These are phyloP conservation scores for Trichosporon sp. DNA, from an alignment of 1,284 basidiomycete species.

Conservation along the genomic window DNA sequence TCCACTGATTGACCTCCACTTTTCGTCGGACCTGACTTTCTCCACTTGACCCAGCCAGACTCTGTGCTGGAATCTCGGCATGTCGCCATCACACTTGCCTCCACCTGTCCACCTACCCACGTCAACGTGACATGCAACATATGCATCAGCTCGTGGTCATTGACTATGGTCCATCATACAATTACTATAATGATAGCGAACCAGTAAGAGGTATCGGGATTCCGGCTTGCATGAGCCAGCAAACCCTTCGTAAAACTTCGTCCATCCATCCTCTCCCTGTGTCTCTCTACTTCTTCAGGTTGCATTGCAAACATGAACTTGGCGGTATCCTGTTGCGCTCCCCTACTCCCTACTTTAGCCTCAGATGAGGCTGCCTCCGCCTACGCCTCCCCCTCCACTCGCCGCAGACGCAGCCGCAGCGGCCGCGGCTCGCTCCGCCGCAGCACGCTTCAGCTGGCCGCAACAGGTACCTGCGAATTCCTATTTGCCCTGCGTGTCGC, in stretches of 20 bases:
- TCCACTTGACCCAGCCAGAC: too few relatives aligned
- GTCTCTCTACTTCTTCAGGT: not conserved
- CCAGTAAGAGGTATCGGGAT: not conserved
- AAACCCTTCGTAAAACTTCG: not conserved
- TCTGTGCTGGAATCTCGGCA: not conserved
- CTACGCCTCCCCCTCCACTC: not conserved
- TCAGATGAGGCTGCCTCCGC: not conserved
- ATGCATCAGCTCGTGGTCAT: not conserved
- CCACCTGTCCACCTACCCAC: not conserved
- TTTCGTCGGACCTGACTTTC: not conserved
- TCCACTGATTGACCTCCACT: not conserved
- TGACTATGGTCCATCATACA: slow-evolving; percentile 3
- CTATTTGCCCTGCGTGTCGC: not conserved
- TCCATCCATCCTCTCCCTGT: too few relatives aligned
- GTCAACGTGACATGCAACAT: not conserved
- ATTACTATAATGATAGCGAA: not conserved
- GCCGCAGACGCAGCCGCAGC: not conserved
- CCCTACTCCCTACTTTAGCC: not conserved
- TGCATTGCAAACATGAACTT: too few relatives aligned
- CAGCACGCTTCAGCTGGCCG: slow-evolving; percentile 1
- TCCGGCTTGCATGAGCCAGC: not conserved
- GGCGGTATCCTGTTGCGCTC: not conserved
- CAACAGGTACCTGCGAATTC: slow-evolving; percentile 3
- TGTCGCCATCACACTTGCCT: not conserved
- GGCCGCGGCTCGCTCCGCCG: not conserved